A percentile compares a stretch with the other conserved stretches of the same genome.
phyloP scores from a whole-genome alignment of 345 rosid genomes.

The Pugionium cornutum region DNA sequence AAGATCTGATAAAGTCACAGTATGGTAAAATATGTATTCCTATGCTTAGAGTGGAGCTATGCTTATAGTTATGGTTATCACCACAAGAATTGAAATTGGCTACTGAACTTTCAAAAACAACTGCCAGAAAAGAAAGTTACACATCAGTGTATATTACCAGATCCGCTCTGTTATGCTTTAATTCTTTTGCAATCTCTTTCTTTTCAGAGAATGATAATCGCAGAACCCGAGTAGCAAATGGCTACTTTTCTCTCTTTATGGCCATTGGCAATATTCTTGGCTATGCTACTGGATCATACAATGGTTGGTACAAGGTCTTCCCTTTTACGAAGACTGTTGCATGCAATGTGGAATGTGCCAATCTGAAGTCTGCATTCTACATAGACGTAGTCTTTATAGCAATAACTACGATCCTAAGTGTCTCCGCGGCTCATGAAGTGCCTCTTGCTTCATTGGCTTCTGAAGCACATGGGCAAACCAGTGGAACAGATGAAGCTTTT shows the following conservation, averaged over 20 bases:
- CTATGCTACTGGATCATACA: slow-evolving; percentile 84
- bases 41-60: too few relatives aligned
- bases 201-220: slow-evolving; percentile 81
- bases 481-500: slow-evolving; percentile 73
- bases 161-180: slow-evolving; percentile 2
- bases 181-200: slow-evolving; percentile 27
- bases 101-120: too few relatives aligned
- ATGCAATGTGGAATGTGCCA: slow-evolving; percentile 79
- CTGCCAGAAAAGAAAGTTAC: too few relatives aligned
- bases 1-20: too few relatives aligned
- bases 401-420: slow-evolving; percentile 62
- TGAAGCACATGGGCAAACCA: slow-evolving; percentile 51
- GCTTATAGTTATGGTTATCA: too few relatives aligned
- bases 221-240: slow-evolving; percentile 89
- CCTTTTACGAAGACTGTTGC: slow-evolving; percentile 76
- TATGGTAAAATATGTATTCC: too few relatives aligned
- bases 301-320: slow-evolving; percentile 85
- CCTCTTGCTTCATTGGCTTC: slow-evolving; percentile 48
- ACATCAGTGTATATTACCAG: not conserved
- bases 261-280: slow-evolving; percentile 93
- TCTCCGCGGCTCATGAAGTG: slow-evolving; percentile 68
- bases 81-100: too few relatives aligned
- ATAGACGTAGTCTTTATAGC: slow-evolving; percentile 68
- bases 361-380: slow-evolving; percentile 92
- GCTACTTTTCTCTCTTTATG: slow-evolving; percentile 92